Evolutionary conservation across 768 basidiomycete genomes (phyloP).

Genomic region (Russula ochroleuca): DNA sequence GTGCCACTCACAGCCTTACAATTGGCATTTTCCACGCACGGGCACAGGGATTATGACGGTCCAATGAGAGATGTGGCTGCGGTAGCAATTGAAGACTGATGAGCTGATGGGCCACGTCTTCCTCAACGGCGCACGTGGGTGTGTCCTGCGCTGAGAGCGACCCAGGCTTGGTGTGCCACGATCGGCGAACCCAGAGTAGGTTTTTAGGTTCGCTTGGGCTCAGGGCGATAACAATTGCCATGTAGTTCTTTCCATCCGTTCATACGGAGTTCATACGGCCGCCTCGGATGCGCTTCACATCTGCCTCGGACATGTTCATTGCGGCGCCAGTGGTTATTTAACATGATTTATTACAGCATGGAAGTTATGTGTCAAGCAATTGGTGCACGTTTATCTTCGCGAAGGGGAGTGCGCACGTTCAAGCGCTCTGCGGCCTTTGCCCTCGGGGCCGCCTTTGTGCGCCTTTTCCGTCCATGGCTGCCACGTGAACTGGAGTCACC

Average conservation of each 20-base stretch:
- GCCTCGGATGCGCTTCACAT: not conserved
- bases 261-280: not conserved
- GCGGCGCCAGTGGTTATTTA: conserved; percentile 1
- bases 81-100: not conserved
- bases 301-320: not conserved
- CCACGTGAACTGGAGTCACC: conserved; percentile 2
- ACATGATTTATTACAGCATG: not conserved
- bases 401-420: conserved; percentile 3
- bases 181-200: not conserved
- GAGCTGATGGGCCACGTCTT: not conserved
- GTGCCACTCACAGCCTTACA: not conserved
- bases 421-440: not conserved
- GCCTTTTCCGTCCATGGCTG: not conserved
- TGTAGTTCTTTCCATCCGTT: not conserved
- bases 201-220: not conserved
- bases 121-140: conserved; percentile 15
- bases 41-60: not conserved
- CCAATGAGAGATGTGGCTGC: not conserved
- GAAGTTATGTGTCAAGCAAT: not conserved
- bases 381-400: not conserved
- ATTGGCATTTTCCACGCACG: conserved; percentile 8
- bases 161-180: not conserved
- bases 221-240: not conserved
- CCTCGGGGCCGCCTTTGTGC: not conserved
- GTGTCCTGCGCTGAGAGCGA: not conserved